phyloP scores from a whole-genome alignment of 495 filamentous ascomycete species.

The Penicillium roqueforti region DNA sequence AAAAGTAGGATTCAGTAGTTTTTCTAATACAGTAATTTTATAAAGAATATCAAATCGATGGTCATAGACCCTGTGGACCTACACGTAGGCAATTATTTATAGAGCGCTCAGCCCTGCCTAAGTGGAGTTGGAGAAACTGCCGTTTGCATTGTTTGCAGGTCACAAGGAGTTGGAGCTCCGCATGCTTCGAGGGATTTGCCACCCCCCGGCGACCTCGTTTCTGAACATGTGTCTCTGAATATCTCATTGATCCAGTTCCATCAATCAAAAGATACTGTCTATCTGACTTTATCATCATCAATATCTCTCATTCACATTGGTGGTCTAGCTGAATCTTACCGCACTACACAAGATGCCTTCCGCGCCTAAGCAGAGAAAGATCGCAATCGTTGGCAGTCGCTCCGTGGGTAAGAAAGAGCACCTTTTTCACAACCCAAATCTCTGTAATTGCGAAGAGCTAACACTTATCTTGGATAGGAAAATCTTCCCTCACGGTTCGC shows the following conservation, averaged over 20 bases:
- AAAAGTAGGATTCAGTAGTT: background rate
- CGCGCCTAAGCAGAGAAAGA: conserved; percentile 91
- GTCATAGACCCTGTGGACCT: too few species aligned
- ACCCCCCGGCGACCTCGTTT: conserved; percentile 15
- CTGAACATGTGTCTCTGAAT: conserved; percentile 1
- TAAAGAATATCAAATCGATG: background rate
- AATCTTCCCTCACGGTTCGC: conserved; percentile 95
- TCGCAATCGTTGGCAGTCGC: conserved; percentile 95
- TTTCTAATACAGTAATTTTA: background rate
- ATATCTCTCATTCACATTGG: background rate
- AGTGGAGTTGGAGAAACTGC: conserved; percentile 12
- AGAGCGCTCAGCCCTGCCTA: background rate
- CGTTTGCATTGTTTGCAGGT: conserved; percentile 32
- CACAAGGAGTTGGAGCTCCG: conserved; percentile 14
- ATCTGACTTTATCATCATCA: background rate
- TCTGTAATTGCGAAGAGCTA: background rate
- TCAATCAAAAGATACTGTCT: background rate
- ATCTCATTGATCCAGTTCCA: background rate
- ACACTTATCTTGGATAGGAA: conserved; percentile 54
- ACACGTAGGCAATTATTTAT: background rate
- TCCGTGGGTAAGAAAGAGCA: conserved; percentile 78
- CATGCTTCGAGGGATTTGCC: conserved; percentile 29
- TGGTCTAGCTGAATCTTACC: background rate
- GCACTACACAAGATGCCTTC: conserved; percentile 59
- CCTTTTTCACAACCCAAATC: background rate